Percentiles rank a stretch among this genome's conserved stretches.
Conservation (phyloP, 495 filamentous ascomycete species). For the Aspergillus ellipticus region DNA sequence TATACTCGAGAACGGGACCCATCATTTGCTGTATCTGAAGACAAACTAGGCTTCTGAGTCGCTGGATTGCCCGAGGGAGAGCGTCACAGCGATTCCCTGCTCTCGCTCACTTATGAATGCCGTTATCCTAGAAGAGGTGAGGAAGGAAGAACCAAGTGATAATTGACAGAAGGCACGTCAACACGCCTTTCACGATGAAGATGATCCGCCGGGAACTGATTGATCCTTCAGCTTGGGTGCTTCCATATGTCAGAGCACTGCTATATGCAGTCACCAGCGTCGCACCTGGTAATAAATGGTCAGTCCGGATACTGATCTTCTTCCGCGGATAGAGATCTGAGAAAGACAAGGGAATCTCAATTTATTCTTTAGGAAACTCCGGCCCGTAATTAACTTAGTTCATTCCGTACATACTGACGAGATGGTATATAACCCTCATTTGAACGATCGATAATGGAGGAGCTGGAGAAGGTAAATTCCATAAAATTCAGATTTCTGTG, state of each 20-base stretch:
- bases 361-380: slow-evolving; percentile 22
- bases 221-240: slow-evolving; percentile 5
- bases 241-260: slow-evolving; percentile 16
- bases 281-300: slow-evolving; percentile 15
- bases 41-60: slow-evolving; percentile 19
- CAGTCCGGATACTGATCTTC: slow-evolving; percentile 10
- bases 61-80: slow-evolving; percentile 19
- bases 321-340: slow-evolving; percentile 19
- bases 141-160: slow-evolving; percentile 17
- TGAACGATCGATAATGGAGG: slow-evolving; percentile 22
- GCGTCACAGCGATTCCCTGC: slow-evolving; percentile 16
- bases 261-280: slow-evolving; percentile 19
- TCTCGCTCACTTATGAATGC: slow-evolving; percentile 27
- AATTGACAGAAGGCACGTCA: slow-evolving; percentile 6
- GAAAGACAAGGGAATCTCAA: slow-evolving; percentile 35
- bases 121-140: slow-evolving; percentile 12
- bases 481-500: too few species aligned
- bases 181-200: slow-evolving; percentile 28
- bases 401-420: slow-evolving; percentile 20
- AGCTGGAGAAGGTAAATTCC: too few species aligned
- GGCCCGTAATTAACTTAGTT: slow-evolving; percentile 16
- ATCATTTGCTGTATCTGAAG: slow-evolving; percentile 18
- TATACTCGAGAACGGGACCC: slow-evolving; percentile 19
- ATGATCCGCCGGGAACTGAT: slow-evolving; percentile 41
- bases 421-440: slow-evolving; percentile 27